Percentiles rank a stretch among this genome's conserved stretches.
These are phyloP conservation scores for Pharus latifolius DNA, from an alignment of 176 grass and related monocot species.

Conservation along the genomic window DNA sequence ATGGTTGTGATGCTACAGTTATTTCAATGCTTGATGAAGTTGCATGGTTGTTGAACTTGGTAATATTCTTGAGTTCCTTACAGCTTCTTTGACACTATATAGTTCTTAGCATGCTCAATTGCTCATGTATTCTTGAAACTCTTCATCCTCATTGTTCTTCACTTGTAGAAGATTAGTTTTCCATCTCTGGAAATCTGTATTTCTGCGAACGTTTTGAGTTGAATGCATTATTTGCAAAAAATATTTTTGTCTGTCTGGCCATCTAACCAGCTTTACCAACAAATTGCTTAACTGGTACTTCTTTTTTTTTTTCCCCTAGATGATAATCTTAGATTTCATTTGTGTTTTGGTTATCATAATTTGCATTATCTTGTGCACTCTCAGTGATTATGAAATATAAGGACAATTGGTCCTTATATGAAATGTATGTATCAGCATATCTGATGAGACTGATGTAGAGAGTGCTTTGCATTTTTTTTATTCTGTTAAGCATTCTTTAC, in stretches of 20 bases:
- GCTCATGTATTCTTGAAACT: not conserved
- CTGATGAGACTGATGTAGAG: not conserved
- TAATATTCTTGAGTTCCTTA: slow-evolving; percentile 28
- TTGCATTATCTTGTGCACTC: not conserved
- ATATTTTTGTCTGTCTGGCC: no score
- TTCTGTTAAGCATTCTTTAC: not conserved
- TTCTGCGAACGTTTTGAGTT: not conserved
- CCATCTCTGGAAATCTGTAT: not conserved
- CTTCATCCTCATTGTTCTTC: no score
- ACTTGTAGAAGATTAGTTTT: not conserved
- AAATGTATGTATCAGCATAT: not conserved
- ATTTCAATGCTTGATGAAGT: slow-evolving; percentile 98
- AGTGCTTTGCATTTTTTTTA: not conserved
- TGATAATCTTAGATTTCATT: not conserved
- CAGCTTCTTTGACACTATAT: not conserved
- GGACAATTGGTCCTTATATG: not conserved
- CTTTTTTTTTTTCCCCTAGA: no score
- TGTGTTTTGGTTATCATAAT: not conserved
- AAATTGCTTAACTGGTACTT: no score
- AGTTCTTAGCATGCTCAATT: not conserved
- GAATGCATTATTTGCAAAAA: not conserved
- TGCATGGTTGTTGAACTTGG: slow-evolving; percentile 96
- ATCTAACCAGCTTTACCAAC: no score
- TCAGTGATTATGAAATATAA: not conserved
- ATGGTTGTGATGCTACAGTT: slow-evolving; percentile 51